Conservation (phyloP, 345 rosid genomes). For the Dovyalis caffra region DNA sequence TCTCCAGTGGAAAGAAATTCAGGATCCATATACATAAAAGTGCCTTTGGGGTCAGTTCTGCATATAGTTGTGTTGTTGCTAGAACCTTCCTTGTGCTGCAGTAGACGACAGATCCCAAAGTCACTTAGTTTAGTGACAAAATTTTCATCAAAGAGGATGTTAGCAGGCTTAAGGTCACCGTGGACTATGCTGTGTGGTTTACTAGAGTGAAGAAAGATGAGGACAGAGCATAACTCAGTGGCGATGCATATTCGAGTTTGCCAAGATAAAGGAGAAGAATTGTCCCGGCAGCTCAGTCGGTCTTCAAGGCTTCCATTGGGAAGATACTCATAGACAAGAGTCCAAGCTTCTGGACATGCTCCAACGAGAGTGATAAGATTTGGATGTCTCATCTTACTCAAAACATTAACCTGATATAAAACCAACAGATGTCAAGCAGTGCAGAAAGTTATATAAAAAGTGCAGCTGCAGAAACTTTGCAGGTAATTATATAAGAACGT, state of each 20-base stretch:
- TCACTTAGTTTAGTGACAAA: conserved; percentile 77
- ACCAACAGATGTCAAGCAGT: conserved; percentile 13
- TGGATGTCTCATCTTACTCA: conserved; percentile 87
- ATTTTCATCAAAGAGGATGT: conserved; percentile 76
- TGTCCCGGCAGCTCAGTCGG: conserved; percentile 69
- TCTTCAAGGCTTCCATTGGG: conserved; percentile 97
- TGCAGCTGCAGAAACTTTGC: background rate
- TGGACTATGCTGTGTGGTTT: conserved; percentile 80
- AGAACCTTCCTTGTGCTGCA: conserved; percentile 26
- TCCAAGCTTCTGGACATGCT: conserved; percentile 82
- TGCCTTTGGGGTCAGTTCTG: conserved; percentile 69
- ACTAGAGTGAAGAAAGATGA: conserved; percentile 82
- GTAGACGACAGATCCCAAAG: conserved; percentile 73
- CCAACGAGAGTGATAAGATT: conserved; percentile 83
- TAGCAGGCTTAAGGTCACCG: conserved; percentile 86
- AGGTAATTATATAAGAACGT: background rate
- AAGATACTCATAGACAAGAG: conserved; percentile 79
- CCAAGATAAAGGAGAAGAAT: conserved; percentile 85
- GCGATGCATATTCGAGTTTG: conserved; percentile 79
- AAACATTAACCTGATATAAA: conserved; percentile 62
- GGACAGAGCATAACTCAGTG: conserved; percentile 75
- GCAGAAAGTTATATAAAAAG: background rate
- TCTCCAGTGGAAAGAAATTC: conserved; percentile 71
- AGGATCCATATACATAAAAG: conserved; percentile 75
- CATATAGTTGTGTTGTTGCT: conserved; percentile 38